phyloP scores from a whole-genome alignment of 108 stramenopile genomes.

The Conticribra weissflogii region DNA sequence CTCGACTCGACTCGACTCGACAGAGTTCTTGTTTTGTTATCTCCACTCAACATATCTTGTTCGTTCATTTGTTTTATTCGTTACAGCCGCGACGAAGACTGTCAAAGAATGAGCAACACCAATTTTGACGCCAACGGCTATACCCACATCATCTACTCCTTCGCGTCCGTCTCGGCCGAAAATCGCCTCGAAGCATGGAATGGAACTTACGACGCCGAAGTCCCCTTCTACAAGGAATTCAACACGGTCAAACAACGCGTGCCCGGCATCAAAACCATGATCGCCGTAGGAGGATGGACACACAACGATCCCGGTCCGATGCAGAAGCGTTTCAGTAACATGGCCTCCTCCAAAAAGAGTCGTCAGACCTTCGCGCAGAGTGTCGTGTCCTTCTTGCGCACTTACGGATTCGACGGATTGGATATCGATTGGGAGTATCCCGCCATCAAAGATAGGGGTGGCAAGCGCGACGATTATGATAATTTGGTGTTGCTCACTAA shows the following conservation, averaged over 20 bases:
- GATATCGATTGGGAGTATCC: slow-evolving; percentile 54
- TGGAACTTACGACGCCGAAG: slow-evolving; percentile 45
- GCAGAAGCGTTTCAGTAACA: slow-evolving; percentile 49
- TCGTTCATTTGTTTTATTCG: background rate
- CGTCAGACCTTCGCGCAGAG: slow-evolving; percentile 39
- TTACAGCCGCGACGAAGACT: slow-evolving; percentile 46
- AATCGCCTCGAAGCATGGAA: slow-evolving; percentile 52
- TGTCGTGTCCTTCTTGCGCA: slow-evolving; percentile 33
- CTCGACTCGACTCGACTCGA: too few species aligned
- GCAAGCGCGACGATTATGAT: slow-evolving; percentile 40
- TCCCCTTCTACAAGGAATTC: slow-evolving; percentile 50
- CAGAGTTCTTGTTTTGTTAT: background rate
- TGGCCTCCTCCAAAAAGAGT: slow-evolving; percentile 30
- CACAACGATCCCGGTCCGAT: slow-evolving; percentile 53
- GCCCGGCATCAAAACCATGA: slow-evolving; percentile 50
- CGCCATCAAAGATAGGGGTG: slow-evolving; percentile 27
- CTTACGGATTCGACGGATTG: slow-evolving; percentile 47
- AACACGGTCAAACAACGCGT: slow-evolving; percentile 47
- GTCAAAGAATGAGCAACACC: slow-evolving; percentile 47
- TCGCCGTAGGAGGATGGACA: slow-evolving; percentile 56
- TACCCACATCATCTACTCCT: slow-evolving; percentile 51
- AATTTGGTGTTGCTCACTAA: slow-evolving; percentile 42
- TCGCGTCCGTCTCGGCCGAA: slow-evolving; percentile 46
- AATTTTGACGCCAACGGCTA: slow-evolving; percentile 39
- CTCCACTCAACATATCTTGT: background rate